Conservation (phyloP, 2,329 filamentous ascomycete genomes). For the Aureobasidium musti region DNA sequence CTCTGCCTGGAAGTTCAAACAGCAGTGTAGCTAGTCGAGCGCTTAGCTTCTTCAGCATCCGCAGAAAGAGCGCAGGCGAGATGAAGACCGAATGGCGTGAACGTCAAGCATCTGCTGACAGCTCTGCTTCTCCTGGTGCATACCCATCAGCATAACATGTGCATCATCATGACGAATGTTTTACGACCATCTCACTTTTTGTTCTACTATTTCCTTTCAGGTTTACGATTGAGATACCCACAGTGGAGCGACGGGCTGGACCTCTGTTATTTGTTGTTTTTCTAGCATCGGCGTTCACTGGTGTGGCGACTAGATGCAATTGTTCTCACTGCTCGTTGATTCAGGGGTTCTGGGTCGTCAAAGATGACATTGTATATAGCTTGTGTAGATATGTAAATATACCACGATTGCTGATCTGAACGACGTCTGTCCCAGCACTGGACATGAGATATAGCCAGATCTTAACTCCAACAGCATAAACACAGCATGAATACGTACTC, state of each 20-base stretch:
- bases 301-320: background rate
- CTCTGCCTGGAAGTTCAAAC: slow-evolving; percentile 35
- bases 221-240: slow-evolving; percentile 21
- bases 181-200: background rate
- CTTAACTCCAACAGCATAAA: background rate
- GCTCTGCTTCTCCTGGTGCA: background rate
- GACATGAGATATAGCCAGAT: background rate
- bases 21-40: slow-evolving; percentile 39
- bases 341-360: background rate
- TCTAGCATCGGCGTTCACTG: slow-evolving; percentile 18
- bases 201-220: background rate
- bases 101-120: slow-evolving; percentile 21
- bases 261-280: slow-evolving; percentile 1
- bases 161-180: slow-evolving; percentile 12
- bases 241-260: slow-evolving; percentile 7
- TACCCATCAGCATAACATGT: background rate
- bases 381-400: slow-evolving; percentile 9
- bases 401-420: background rate
- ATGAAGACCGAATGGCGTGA: slow-evolving; percentile 30
- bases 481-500: too few species aligned
- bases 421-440: background rate
- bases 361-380: slow-evolving; percentile 7
- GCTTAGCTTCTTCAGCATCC: slow-evolving; percentile 39
- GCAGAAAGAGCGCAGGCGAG: slow-evolving; percentile 33
- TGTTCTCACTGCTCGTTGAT: background rate